Conservation (phyloP, 2,329 filamentous ascomycete species). For the Penicillium sp. region DNA sequence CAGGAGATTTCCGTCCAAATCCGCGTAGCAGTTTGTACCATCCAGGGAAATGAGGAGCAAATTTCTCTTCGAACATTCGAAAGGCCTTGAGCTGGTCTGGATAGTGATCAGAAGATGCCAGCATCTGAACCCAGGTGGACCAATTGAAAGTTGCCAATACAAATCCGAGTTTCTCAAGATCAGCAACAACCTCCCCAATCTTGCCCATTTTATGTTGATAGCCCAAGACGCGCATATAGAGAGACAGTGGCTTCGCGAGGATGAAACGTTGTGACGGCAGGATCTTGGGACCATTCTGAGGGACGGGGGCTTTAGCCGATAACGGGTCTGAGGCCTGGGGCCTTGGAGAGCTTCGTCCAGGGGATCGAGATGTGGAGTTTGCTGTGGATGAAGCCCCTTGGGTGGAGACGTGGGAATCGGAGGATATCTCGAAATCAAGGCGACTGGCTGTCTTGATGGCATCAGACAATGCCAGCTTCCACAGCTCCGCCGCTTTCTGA, state of each 20-base stretch:
- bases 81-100: constrained; percentile 66
- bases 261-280: constrained; percentile 50
- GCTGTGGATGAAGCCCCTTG: background rate
- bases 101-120: constrained; percentile 64
- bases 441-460: constrained; percentile 51
- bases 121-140: constrained; percentile 74
- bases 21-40: constrained; percentile 59
- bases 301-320: background rate
- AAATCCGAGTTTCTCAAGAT: constrained; percentile 71
- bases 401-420: background rate
- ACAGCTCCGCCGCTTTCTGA: constrained; percentile 66
- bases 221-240: constrained; percentile 58
- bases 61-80: constrained; percentile 70
- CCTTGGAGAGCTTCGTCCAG: background rate
- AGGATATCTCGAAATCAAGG: constrained; percentile 32
- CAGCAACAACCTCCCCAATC: constrained; percentile 57
- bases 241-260: constrained; percentile 53
- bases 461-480: constrained; percentile 64
- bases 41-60: constrained; percentile 79
- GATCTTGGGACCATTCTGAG: background rate
- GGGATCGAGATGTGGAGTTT: background rate
- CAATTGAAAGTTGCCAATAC: constrained; percentile 75
- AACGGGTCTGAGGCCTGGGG: background rate
- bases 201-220: constrained; percentile 58
- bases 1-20: constrained; percentile 33